Evolutionary conservation across 176 grass and related monocot species (phyloP).

Genomic region (Aegilops sharonensis): DNA sequence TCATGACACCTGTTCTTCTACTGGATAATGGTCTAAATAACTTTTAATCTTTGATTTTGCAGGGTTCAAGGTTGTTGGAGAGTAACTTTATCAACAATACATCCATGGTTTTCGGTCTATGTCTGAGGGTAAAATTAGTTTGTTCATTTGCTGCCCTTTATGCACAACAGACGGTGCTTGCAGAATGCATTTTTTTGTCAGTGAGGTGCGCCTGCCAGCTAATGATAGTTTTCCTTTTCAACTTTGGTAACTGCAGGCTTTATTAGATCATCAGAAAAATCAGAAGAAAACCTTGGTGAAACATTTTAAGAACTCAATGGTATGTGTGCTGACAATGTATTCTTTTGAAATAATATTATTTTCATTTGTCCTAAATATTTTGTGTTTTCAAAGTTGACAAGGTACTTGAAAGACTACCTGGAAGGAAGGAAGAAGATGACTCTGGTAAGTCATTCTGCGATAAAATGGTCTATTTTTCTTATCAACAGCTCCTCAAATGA

Average conservation of each 20-base stretch:
- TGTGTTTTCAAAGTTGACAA: conserved; percentile 69
- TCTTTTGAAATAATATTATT: conserved; percentile 18
- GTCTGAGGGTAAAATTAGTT: conserved; percentile 69
- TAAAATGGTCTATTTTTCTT: conserved; percentile 25
- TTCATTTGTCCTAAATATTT: not conserved
- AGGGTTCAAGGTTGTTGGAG: conserved; percentile 77
- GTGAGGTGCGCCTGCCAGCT: not conserved
- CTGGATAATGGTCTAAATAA: not conserved
- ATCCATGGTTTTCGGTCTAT: conserved; percentile 85
- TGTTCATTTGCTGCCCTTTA: conserved; percentile 25
- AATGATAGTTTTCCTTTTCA: conserved; percentile 12
- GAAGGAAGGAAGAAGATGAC: conserved; percentile 93
- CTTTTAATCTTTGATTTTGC: conserved; percentile 24
- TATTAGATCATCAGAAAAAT: conserved; percentile 88
- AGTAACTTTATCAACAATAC: conserved; percentile 97
- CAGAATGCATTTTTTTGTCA: conserved; percentile 14
- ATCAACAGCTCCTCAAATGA: conserved; percentile 15
- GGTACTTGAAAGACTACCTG: conserved; percentile 87
- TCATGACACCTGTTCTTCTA: not conserved
- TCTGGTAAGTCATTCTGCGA: conserved; percentile 51
- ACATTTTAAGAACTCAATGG: conserved; percentile 92
- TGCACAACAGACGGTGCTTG: not conserved
- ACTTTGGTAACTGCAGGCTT: conserved; percentile 56
- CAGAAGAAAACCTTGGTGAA: conserved; percentile 78
- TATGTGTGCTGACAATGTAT: conserved; percentile 29